Base-by-base conservation (phyloP, 1,139 yeast genomes). In the Pichia cactophila region DNA sequence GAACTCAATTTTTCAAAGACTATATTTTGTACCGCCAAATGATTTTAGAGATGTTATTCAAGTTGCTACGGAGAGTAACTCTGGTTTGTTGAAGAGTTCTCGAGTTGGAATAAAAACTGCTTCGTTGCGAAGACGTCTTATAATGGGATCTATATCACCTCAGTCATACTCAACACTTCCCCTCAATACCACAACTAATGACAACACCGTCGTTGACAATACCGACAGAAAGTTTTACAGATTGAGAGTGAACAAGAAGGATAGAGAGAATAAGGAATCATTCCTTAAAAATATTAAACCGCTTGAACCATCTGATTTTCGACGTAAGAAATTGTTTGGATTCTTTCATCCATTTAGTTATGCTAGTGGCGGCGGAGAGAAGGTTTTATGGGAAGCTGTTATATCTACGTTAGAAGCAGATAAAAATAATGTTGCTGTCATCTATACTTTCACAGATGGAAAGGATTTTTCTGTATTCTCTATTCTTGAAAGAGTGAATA, bases 311-410 rank as follows among this genome's bases (percentile, higher is more conserved):
- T 61, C 63, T 17, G 80, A 73, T 56, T 67, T 69, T 6, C 62
- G 58, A 40, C 67, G 84, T 42, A 70, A 63, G 46, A 56, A 71
- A 20, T 63, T 87, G 20, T 84, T 72, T 60, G 99, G 97, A 7
- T 90, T 86, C 62, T 89, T 92, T 71, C 99, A 94, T 67, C 98
- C 98, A 0, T 86, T 84, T 59, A 90, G 97, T 56, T 87, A 87
- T 64, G 94, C 96, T 44, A 96, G 96, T 39, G 98, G 98, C 20
- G 99, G 99, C 39, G 99, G 99, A 26, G 99, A 94, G 65, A 77
- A 95, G 47, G 98, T 94, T 0, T 72, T 94, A 43, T 94, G 98
- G 98, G 89, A 87, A 50, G 96, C 97, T 0, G 87, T 92, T 7
- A 75, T 79, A 56, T 75, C 84, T 28, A 86, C 96, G 0, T 70